Evolutionary conservation across 768 basidiomycete genomes (phyloP), one percentile per base, ranked within the genome.

Genomic region (Asterophora lycoperdoides): DNA sequence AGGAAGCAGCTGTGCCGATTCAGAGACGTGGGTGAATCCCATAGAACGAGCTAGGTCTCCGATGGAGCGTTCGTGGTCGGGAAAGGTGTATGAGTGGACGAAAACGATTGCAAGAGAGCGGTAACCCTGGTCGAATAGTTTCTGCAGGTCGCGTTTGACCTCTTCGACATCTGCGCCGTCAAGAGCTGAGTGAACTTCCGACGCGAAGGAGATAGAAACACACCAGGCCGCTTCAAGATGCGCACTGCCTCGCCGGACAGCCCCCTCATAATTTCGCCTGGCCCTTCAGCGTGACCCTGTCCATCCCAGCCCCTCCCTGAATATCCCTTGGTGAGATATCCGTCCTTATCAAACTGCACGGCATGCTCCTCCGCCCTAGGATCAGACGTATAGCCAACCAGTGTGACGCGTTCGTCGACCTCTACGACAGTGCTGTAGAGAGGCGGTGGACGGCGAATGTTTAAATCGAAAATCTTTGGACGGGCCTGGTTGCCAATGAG

Each of bases 401-500:
- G 75, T 0, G 94, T 97, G 7, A 96, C 95, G 8, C 95, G 84
- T 68, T 98, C 95, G 56, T 95, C 92, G 0, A 79, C 72, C 60
- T 84, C 88, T 8, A 91, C 59, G 3, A 92, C 89, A 3, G 72
- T 69, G 0, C 82, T 79, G 64, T 94, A 98, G 5, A 98, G 71
- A 3, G 89, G 86, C 0, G 76, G 57, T 0, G 86, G 76, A 8
- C 90, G 80, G 19, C 83, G 80, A 63, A 97, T 94, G 58, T 94
- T 89, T 19, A 98, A 76, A 65, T 96, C 94, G 59, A 98, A 98
- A 57, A 97, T 96, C 59, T 81, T 83, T 1, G 95, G 95, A 17
- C 95, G 86, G 14, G 92, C 86, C 64, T 97, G 95, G 64, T 96
- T 96, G 8, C 93, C 92, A 50, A 98, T 97, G 28, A 89, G 76